A percentile compares a stretch with the other conserved stretches of the same genome.
Evolutionary conservation across 163 green algal genomes (phyloP).

Genomic region (Trebouxiophyceae sp.): DNA sequence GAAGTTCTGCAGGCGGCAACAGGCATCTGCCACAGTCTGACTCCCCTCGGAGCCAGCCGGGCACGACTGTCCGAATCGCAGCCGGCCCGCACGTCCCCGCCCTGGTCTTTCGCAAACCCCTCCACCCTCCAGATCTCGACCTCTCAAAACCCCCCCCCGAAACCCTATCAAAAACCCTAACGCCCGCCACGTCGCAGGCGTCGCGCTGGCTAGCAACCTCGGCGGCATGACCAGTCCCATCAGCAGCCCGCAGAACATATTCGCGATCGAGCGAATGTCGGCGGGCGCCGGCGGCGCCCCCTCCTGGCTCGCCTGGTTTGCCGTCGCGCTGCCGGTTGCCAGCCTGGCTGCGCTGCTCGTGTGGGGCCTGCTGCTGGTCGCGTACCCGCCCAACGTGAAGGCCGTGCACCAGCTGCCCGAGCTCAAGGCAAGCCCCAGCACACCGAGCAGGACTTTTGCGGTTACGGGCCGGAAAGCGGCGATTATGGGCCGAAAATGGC

Average conservation of each 20-base stretch:
- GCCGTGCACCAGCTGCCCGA: not conserved
- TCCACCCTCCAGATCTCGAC: not conserved
- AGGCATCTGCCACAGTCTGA: too few species aligned
- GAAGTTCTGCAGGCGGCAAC: too few species aligned
- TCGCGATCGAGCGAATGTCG: conserved; percentile 68
- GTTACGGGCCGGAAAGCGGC: too few species aligned
- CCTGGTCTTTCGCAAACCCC: too few species aligned
- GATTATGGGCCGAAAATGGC: too few species aligned
- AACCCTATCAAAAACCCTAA: too few species aligned
- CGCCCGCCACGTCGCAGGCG: conserved; percentile 39
- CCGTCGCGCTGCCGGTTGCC: conserved; percentile 54
- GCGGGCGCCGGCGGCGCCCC: conserved; percentile 40
- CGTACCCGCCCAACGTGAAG: conserved; percentile 26
- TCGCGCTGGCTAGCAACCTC: conserved; percentile 66
- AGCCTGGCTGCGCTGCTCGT: conserved; percentile 43
- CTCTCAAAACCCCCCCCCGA: too few species aligned
- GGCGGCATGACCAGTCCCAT: conserved; percentile 74
- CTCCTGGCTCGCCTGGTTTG: conserved; percentile 69
- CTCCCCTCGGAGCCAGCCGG: too few species aligned
- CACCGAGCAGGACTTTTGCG: too few species aligned
- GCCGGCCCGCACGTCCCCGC: too few species aligned
- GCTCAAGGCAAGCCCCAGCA: too few species aligned
- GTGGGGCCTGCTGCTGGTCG: conserved; percentile 47
- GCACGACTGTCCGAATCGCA: too few species aligned
- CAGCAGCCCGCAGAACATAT: conserved; percentile 68